Evolutionary conservation across 2,329 filamentous ascomycete genomes (phyloP).

Genomic region (Aspergillus piperis): DNA sequence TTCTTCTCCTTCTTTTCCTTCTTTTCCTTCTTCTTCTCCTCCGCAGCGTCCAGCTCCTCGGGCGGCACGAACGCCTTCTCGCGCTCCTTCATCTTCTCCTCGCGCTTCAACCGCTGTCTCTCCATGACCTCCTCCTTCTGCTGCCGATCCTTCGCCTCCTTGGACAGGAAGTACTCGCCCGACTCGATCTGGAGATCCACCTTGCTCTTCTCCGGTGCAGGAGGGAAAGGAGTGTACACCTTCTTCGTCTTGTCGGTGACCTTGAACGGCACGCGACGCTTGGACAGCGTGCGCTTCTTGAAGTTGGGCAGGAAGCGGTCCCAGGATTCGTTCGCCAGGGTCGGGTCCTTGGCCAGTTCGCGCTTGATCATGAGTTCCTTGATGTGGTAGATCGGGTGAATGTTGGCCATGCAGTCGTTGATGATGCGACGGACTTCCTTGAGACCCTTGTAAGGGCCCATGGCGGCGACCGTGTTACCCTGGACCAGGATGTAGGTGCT

Average conservation of each 20-base stretch:
- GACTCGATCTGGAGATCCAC: constrained; percentile 96
- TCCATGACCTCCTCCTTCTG: constrained; percentile 78
- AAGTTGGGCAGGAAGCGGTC: constrained; percentile 96
- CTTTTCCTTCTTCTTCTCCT: constrained; percentile 51
- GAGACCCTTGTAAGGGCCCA: constrained; percentile 89
- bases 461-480: constrained; percentile 88
- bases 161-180: constrained; percentile 93
- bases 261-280: constrained; percentile 77
- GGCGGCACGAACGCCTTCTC: constrained; percentile 86
- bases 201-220: constrained; percentile 97
- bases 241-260: constrained; percentile 94
- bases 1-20: constrained; percentile 44
- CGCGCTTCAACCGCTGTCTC: constrained; percentile 82
- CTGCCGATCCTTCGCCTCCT: constrained; percentile 85
- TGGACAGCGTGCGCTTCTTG: constrained; percentile 87
- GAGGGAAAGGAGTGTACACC: constrained; percentile 94
- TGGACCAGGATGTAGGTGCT: constrained; percentile 92
- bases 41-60: constrained; percentile 65
- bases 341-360: constrained; percentile 85
- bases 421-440: constrained; percentile 89
- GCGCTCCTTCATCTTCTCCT: constrained; percentile 81
- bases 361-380: constrained; percentile 95
- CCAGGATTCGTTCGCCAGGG: constrained; percentile 86
- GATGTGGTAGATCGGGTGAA: constrained; percentile 88
- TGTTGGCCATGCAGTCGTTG: constrained; percentile 95